phyloP scores from a whole-genome alignment of 306 rosid species.

The Mucuna pruriens region DNA sequence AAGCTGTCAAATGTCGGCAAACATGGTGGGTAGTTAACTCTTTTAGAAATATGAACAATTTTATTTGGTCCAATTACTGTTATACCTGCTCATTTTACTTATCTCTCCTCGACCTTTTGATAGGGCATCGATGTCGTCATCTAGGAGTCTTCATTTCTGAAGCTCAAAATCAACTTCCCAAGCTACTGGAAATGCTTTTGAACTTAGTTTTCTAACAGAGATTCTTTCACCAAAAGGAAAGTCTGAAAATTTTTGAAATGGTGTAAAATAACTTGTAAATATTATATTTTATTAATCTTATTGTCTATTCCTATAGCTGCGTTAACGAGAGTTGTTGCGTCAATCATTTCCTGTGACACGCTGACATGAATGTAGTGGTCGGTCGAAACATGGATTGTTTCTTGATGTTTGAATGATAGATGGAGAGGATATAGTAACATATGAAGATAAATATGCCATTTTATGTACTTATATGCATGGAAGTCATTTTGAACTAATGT shows the following conservation, averaged over 20 bases:
- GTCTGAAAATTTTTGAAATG: not conserved
- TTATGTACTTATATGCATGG: too few relatives aligned
- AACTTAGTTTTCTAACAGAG: not conserved
- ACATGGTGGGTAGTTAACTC: constrained; percentile 68
- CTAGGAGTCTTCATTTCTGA: constrained; percentile 55
- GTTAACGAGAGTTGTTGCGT: not conserved
- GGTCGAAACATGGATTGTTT: not conserved
- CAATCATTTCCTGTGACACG: not conserved
- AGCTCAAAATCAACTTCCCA: constrained; percentile 22
- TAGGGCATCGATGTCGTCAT: constrained; percentile 73
- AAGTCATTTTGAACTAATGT: too few relatives aligned
- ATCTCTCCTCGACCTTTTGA: constrained; percentile 23
- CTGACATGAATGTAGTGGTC: not conserved
- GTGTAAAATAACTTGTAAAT: constrained; percentile 15
- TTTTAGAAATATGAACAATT: not conserved
- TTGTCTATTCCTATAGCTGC: not conserved
- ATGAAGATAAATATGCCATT: too few relatives aligned
- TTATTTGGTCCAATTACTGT: not conserved
- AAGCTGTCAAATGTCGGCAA: constrained; percentile 85
- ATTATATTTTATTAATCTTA: not conserved
- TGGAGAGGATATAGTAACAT: not conserved
- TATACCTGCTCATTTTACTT: not conserved
- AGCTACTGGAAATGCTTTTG: constrained; percentile 11
- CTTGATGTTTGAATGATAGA: not conserved
- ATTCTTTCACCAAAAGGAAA: not conserved